These are phyloP conservation scores for Euphorbia pulcherrima DNA, from an alignment of 345 rosid genomes.

Conservation along the genomic window DNA sequence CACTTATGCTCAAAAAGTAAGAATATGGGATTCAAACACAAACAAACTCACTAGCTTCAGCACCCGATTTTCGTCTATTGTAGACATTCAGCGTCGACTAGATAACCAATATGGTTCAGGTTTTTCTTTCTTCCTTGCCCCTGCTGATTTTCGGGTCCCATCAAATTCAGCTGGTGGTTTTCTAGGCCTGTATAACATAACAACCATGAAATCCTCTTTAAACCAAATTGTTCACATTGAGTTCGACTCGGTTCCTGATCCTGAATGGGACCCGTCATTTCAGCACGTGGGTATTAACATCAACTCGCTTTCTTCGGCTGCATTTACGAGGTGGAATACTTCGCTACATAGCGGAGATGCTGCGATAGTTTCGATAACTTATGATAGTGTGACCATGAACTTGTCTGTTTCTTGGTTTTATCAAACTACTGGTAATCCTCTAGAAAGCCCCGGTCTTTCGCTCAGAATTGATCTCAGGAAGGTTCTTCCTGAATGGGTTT, in stretches of 20 bases:
- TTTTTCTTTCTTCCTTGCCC: constrained; percentile 40
- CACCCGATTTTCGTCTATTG: constrained; percentile 29
- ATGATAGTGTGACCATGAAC: neutral
- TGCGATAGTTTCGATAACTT: neutral
- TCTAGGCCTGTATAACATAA: constrained; percentile 29
- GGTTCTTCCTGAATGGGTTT: constrained; percentile 7
- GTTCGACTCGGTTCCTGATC: neutral
- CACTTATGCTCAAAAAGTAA: constrained; percentile 25
- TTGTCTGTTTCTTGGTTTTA: neutral
- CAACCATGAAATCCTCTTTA: neutral
- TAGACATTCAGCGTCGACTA: neutral
- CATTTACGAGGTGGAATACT: neutral
- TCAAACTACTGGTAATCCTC: neutral
- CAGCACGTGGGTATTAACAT: constrained; percentile 7
- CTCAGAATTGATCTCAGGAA: constrained; percentile 1
- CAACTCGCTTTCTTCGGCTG: neutral
- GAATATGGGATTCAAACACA: constrained; percentile 31
- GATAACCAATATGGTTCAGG: constrained; percentile 11
- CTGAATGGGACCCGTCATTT: constrained; percentile 4
- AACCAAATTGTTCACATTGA: neutral
- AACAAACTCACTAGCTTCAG: constrained; percentile 29
- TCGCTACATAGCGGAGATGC: neutral
- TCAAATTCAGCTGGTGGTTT: constrained; percentile 38
- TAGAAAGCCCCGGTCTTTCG: neutral
- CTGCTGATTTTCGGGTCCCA: constrained; percentile 35